phyloP scores from a whole-genome alignment of 164 flowering plant genomes.

The Macadamia integrifolia region DNA sequence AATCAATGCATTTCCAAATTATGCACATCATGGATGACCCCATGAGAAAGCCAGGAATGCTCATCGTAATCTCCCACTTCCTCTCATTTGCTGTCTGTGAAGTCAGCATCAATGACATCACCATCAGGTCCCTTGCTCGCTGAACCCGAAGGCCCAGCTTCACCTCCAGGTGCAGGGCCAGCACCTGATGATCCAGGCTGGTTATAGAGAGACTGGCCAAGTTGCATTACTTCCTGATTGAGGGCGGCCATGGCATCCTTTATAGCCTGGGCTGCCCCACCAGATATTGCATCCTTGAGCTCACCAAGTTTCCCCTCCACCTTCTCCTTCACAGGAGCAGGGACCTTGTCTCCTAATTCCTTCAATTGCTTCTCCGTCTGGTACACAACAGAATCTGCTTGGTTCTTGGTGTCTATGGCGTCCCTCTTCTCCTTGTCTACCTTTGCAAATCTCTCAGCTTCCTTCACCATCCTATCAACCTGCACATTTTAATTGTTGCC shows the following conservation, averaged over 20 bases:
- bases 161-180: conserved; percentile 45
- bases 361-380: conserved; percentile 79
- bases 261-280: conserved; percentile 55
- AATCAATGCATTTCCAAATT: too few species aligned
- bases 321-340: conserved; percentile 58
- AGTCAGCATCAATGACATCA: conserved; percentile 57
- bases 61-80: background rate
- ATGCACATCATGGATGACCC: too few species aligned
- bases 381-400: conserved; percentile 68
- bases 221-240: conserved; percentile 78
- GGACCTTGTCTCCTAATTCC: conserved; percentile 77
- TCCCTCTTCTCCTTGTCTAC: conserved; percentile 85
- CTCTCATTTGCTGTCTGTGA: background rate
- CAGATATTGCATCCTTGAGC: conserved; percentile 59
- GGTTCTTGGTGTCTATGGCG: conserved; percentile 78
- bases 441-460: conserved; percentile 66
- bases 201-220: conserved; percentile 71
- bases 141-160: conserved; percentile 30
- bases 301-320: conserved; percentile 60
- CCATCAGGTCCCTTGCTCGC: conserved; percentile 45
- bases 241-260: conserved; percentile 73
- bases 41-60: background rate
- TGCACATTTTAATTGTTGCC: conserved; percentile 12
- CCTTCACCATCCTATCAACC: conserved; percentile 73
- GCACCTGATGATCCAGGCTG: conserved; percentile 56